These are phyloP conservation scores for Hanseniaspora occidentalis DNA, from an alignment of 805 yeast genomes.

Conservation along the genomic window DNA sequence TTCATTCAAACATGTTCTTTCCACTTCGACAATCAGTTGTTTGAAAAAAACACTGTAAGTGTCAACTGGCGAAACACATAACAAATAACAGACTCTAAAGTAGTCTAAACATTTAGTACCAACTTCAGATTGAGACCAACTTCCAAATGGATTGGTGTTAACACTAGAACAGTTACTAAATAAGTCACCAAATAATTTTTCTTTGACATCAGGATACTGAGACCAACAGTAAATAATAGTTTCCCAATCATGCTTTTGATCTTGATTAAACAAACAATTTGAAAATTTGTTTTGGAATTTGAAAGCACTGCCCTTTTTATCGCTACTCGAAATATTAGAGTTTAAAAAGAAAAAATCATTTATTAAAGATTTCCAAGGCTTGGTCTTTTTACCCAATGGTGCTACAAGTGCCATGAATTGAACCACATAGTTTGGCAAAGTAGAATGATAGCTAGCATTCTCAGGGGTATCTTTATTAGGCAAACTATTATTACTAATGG, in stretches of 20 bases:
- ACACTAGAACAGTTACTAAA: slow-evolving; percentile 28
- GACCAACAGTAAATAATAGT: slow-evolving; percentile 52
- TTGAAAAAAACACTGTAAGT: slow-evolving; percentile 35
- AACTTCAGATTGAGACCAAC: slow-evolving; percentile 60
- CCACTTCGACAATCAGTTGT: slow-evolving; percentile 35
- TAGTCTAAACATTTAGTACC: slow-evolving; percentile 40
- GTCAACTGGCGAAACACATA: slow-evolving; percentile 52
- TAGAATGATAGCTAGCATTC: slow-evolving; percentile 6
- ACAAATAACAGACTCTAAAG: slow-evolving; percentile 49
- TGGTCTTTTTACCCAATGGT: slow-evolving; percentile 25
- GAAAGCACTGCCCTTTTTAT: too few species aligned
- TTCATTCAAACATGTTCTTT: slow-evolving; percentile 25
- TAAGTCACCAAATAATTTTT: slow-evolving; percentile 26
- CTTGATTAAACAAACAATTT: slow-evolving; percentile 7
- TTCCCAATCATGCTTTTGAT: slow-evolving; percentile 33
- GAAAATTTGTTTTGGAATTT: slow-evolving; percentile 31
- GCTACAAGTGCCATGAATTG: slow-evolving; percentile 29
- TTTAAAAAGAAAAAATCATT: slow-evolving; percentile 40
- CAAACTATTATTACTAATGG: too few species aligned
- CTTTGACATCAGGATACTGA: slow-evolving; percentile 38
- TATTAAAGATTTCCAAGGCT: slow-evolving; percentile 52
- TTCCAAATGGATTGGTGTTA: slow-evolving; percentile 41
- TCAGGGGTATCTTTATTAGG: too few species aligned
- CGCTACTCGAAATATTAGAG: not conserved
- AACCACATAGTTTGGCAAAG: slow-evolving; percentile 30